Conservation (phyloP, 768 basidiomycete genomes). For the Pleurotus sapidus region DNA sequence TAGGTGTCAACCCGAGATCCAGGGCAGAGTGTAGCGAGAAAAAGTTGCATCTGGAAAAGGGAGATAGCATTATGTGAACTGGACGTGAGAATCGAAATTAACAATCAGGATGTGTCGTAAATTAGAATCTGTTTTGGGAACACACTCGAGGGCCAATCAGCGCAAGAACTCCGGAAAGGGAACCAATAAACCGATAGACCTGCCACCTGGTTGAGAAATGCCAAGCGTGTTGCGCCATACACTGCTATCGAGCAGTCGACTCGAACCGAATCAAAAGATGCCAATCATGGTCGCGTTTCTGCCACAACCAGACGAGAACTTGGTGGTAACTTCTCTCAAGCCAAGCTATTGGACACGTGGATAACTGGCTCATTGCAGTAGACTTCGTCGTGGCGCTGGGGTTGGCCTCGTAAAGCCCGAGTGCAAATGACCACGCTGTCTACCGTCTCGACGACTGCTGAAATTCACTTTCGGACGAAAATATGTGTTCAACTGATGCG, state of each 20-base stretch:
- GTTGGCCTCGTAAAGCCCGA: background rate
- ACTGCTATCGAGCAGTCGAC: too few relatives aligned
- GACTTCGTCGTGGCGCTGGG: too few relatives aligned
- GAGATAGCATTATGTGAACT: constrained; percentile 19
- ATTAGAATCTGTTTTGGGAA: background rate
- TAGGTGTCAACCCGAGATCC: constrained; percentile 18
- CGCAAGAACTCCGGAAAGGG: constrained; percentile 6
- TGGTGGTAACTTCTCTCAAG: background rate
- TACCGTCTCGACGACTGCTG: too few relatives aligned
- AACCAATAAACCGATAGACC: background rate
- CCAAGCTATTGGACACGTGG: too few relatives aligned
- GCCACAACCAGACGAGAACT: background rate
- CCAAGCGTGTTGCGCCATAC: background rate
- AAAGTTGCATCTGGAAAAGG: constrained; percentile 21
- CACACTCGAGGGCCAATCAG: constrained; percentile 1
- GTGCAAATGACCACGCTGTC: background rate
- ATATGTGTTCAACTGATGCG: too few relatives aligned
- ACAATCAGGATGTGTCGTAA: background rate
- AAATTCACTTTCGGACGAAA: too few relatives aligned
- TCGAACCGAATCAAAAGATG: too few relatives aligned
- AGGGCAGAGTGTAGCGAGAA: constrained; percentile 25
- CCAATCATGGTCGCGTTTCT: too few relatives aligned
- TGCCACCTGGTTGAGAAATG: background rate
- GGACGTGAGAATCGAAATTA: constrained; percentile 15
- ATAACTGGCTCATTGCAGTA: too few relatives aligned